Evolutionary conservation across 2,329 filamentous ascomycete genomes (phyloP).

Genomic region (Calonectria crousiana): DNA sequence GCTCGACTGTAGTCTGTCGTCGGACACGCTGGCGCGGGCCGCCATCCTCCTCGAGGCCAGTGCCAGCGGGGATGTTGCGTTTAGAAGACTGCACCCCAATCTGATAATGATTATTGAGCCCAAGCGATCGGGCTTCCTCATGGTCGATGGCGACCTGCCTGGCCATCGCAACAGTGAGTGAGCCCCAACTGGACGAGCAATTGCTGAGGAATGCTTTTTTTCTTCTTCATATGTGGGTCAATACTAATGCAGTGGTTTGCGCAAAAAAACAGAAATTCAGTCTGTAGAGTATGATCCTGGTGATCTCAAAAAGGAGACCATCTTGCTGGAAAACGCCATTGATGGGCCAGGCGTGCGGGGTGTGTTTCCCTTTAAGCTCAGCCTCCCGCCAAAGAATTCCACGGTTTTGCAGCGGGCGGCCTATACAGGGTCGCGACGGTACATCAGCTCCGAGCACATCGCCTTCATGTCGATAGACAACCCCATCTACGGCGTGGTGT

Average conservation of each 20-base stretch:
- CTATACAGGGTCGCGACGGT: slow-evolving; percentile 42
- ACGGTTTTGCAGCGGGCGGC: slow-evolving; percentile 41
- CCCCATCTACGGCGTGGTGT: slow-evolving; percentile 42
- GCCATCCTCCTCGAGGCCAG: slow-evolving; percentile 42
- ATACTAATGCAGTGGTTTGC: slow-evolving; percentile 5
- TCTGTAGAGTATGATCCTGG: slow-evolving; percentile 43
- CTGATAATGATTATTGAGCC: slow-evolving; percentile 44
- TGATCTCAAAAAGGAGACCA: slow-evolving; percentile 42
- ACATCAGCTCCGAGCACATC: slow-evolving; percentile 39
- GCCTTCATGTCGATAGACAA: slow-evolving; percentile 40
- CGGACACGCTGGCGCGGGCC: slow-evolving; percentile 42
- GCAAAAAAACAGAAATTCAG: slow-evolving; percentile 30
- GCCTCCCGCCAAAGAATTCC: slow-evolving; percentile 35
- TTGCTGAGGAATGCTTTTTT: neutral
- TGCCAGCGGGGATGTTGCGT: slow-evolving; percentile 33
- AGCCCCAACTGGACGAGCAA: neutral
- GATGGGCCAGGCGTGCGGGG: slow-evolving; percentile 39
- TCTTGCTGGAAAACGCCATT: slow-evolving; percentile 38
- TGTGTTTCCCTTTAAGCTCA: slow-evolving; percentile 44
- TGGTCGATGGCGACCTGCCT: slow-evolving; percentile 21
- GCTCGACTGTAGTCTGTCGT: slow-evolving; percentile 44
- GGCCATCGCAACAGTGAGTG: slow-evolving; percentile 26
- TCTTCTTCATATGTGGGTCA: neutral
- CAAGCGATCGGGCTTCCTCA: slow-evolving; percentile 26
- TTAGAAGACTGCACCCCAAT: slow-evolving; percentile 37